Evolutionary conservation across 768 basidiomycete species (phyloP), one percentile per base, ranked within the genome.

Genomic region (Xerocomus potaroensis): DNA sequence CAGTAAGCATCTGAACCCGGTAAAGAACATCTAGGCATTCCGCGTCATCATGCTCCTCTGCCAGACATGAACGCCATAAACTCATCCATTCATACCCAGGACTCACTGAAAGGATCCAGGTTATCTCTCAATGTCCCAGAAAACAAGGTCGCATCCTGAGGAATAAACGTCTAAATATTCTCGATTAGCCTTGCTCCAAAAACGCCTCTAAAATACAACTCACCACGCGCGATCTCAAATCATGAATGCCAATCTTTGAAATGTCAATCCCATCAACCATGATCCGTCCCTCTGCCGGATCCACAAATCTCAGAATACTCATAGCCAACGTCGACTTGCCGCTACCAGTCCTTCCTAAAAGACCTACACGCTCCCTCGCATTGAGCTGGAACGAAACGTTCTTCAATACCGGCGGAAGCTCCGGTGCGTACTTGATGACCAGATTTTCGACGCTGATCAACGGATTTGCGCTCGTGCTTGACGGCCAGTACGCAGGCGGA

Each of bases 401-500:
- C 48, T 84, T 84, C 27, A 94, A 69, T 1, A 93, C 90, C 0
- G 85, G 71, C 0, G 91, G 91, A 10, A 94, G 73, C 43, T 93
- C 90, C 0, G 88, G 84, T 0, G 88, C 80, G 63, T 94, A 94
- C 64, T 83, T 88, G 62, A 94, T 70, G 15, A 79, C 80, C 22
- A 95, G 69, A 51, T 92, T 77, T 54, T 92, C 83, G 0, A 89
- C 87, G 1, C 67, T 65, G 24, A 96, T 58, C 21, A 94, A 69
- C 4, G 73, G 60, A 23, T 81, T 72, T 8, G 76, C 69, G 40
- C 73, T 76, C 15, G 82, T 72, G 48, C 75, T 81, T 0, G 91
- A 91, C 0, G 93, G 93, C 93, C 93, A 96, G 59, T 93, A 93
- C 0, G 92, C 93, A 1, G 93, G 93, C 1, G 83, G 84, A 7